Evolutionary conservation across 2,329 filamentous ascomycete species (phyloP), one percentile per base, ranked within the genome.

Genomic region (Aspergillus candidus): DNA sequence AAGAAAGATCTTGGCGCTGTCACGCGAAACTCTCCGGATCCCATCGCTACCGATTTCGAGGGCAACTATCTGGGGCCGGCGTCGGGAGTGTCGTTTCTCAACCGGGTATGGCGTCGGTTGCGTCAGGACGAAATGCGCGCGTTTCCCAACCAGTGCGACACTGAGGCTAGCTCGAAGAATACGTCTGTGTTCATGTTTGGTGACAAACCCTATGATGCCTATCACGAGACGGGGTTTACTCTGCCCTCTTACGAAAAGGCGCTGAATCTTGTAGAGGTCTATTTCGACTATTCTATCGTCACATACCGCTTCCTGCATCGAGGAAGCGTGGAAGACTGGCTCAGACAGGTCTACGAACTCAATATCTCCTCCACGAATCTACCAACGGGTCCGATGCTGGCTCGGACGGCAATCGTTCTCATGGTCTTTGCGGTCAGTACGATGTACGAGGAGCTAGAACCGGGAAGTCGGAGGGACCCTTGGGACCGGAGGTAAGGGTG

Each of bases 91-190:
- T 67, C 77, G 53, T 72, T 83, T 67, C 63, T 87, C 70, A 52
- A 85, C 62, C 80, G 83, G 72, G 70, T 83, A 74, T 71, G 85
- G 82, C 61, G 84, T 72, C 66, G 83, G 72, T 43, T 87, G 56
- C 50, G 82, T 72, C 36, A 82, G 73, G 40, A 81, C 72, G 69
- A 68, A 33, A 62, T 51, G 13, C 63, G 60, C 0, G 57, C 60
- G 3, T 57, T 62, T 22, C 60, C 61, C 0, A 54, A 56, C 41
- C 52, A 53, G 12, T 40, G 60, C 32, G 55, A 58, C 15, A 56
- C 59, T 46, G 63, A 65, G 33, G 55, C 54, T 0, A 58, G 55
- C 14, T 43, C 53, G 1, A 66, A 67, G 17, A 67, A 69, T 22
- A 74, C 77, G 13, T 65, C 68, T 0, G 61, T 77, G 1, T 72